These are phyloP conservation scores for Coix lacrymajobi DNA, from an alignment of 176 grass and related monocot genomes.

Conservation along the genomic window DNA sequence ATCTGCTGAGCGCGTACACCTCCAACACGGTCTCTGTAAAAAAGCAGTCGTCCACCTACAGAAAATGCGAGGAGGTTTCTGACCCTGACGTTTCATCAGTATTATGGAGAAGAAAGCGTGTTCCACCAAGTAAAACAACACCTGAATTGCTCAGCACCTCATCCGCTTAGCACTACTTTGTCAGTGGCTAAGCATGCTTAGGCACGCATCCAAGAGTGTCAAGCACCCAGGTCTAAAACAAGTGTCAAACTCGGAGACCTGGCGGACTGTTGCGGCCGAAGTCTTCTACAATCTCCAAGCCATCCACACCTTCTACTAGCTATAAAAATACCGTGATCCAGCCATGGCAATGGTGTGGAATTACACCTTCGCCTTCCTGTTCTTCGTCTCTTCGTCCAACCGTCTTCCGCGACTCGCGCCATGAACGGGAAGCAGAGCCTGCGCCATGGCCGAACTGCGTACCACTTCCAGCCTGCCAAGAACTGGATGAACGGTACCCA, in stretches of 20 bases:
- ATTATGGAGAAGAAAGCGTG: not conserved
- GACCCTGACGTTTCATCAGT: not conserved
- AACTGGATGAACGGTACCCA: constrained; percentile 65
- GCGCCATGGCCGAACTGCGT: constrained; percentile 41
- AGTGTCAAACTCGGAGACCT: not conserved
- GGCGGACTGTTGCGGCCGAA: not conserved
- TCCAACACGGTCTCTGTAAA: not conserved
- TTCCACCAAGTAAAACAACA: not conserved
- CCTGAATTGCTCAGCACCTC: not conserved
- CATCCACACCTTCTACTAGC: not conserved
- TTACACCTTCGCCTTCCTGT: not conserved
- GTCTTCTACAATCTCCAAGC: not conserved
- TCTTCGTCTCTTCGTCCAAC: not conserved
- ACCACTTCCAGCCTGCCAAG: constrained; percentile 64
- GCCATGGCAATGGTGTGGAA: not conserved
- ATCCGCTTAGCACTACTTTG: not conserved
- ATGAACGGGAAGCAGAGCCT: not conserved
- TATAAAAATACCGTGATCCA: not conserved
- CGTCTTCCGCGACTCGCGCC: not conserved
- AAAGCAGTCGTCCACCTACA: not conserved
- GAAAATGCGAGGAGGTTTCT: not conserved
- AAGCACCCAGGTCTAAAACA: not conserved
- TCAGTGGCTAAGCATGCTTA: not conserved
- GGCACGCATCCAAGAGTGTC: not conserved
- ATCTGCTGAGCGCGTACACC: not conserved